A percentile compares a stretch with the other conserved stretches of the same genome.
Conservation (phyloP, 192 early-diverging fungal genomes). For the Coemansia sp. region DNA sequence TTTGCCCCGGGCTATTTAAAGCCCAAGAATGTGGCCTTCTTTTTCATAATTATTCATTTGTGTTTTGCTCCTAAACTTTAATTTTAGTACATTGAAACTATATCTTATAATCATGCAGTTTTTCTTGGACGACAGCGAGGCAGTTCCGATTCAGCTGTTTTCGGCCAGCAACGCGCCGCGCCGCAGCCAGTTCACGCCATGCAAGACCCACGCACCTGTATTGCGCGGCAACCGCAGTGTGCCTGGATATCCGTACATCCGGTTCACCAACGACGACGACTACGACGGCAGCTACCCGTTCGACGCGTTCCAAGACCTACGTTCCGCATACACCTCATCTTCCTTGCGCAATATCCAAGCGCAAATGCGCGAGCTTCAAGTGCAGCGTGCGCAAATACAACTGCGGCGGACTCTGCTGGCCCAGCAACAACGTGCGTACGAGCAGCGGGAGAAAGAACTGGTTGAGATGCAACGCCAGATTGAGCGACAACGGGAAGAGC, state of each 20-base stretch:
- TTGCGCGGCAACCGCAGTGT: conserved; percentile 17
- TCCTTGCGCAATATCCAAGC: conserved; percentile 29
- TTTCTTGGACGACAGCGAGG: conserved; percentile 32
- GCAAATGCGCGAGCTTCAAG: conserved; percentile 31
- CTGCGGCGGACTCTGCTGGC: conserved; percentile 27
- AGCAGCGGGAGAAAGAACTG: conserved; percentile 28
- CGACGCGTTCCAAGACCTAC: conserved; percentile 49
- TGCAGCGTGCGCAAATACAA: conserved; percentile 35
- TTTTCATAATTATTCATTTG: neutral
- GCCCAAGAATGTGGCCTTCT: neutral
- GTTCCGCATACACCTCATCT: conserved; percentile 31
- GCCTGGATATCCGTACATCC: conserved; percentile 46
- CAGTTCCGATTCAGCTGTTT: conserved; percentile 35
- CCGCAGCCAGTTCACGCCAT: neutral
- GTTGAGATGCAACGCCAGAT: conserved; percentile 22
- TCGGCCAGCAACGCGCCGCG: conserved; percentile 36
- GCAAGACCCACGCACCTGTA: neutral
- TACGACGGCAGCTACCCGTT: conserved; percentile 50
- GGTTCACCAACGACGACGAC: conserved; percentile 37
- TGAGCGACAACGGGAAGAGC: conserved; percentile 25
- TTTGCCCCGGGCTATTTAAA: conserved; percentile 1
- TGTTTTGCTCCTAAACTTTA: neutral
- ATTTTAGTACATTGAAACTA: neutral
- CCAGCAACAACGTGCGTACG: conserved; percentile 28
- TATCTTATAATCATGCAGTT: conserved; percentile 31